A percentile compares a stretch with the other conserved stretches of the same genome.
phyloP scores from a whole-genome alignment of 2,329 filamentous ascomycete species.

The Aspergillus sp. region DNA sequence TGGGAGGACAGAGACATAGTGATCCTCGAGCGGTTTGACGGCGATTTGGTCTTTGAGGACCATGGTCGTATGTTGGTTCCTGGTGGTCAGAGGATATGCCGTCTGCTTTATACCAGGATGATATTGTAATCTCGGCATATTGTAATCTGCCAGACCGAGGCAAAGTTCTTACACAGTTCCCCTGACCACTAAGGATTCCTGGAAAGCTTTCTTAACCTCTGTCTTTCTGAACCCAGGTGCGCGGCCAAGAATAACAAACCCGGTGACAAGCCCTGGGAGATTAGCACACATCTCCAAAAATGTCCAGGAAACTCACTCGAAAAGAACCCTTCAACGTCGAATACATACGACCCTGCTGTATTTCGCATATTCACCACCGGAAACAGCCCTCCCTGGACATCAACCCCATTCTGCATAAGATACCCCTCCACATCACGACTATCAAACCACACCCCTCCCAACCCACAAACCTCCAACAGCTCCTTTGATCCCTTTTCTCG shows the following conservation, averaged over 20 bases:
- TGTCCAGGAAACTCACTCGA: neutral
- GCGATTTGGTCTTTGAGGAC: neutral
- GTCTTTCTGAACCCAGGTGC: slow-evolving; percentile 1
- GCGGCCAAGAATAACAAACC: slow-evolving; percentile 16
- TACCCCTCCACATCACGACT: slow-evolving; percentile 23
- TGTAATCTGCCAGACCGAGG: neutral
- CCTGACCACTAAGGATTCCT: neutral
- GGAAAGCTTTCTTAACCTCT: neutral
- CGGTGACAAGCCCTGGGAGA: slow-evolving; percentile 54
- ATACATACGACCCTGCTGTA: too few species aligned
- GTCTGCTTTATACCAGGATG: neutral
- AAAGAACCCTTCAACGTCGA: slow-evolving; percentile 1
- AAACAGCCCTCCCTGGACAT: slow-evolving; percentile 7
- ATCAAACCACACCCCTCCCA: slow-evolving; percentile 23
- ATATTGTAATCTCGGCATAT: neutral
- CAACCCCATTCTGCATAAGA: slow-evolving; percentile 9
- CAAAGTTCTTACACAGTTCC: too few species aligned
- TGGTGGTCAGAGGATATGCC: too few species aligned
- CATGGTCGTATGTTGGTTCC: neutral
- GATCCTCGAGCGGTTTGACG: neutral
- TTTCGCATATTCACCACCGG: neutral
- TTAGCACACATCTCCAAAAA: neutral
- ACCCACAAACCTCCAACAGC: slow-evolving; percentile 13
- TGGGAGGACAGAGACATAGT: neutral
- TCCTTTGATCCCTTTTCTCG: neutral